These are phyloP conservation scores for Strobilomyces confusus DNA, from an alignment of 768 basidiomycete species.

Conservation along the genomic window DNA sequence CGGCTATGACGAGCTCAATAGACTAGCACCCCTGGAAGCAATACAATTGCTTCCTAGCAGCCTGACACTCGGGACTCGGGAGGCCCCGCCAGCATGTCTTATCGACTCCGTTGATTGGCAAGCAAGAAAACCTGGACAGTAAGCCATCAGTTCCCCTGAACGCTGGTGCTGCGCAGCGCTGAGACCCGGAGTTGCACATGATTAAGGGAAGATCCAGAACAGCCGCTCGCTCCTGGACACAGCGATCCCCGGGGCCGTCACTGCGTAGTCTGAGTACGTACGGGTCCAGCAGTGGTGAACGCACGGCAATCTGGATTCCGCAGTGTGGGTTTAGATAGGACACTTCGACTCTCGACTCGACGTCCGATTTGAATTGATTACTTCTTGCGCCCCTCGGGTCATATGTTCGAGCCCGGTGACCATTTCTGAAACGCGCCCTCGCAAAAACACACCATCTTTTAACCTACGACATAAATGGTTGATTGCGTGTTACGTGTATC, in stretches of 20 bases:
- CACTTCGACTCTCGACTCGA: not conserved
- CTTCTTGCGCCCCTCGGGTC: not conserved
- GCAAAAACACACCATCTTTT: not conserved
- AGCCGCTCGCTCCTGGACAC: not conserved
- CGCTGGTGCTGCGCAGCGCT: not conserved
- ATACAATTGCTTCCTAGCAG: too few species aligned
- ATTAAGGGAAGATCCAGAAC: not conserved
- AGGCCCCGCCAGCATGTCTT: not conserved
- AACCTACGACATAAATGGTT: constrained; percentile 3
- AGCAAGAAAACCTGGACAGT: not conserved
- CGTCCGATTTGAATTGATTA: not conserved
- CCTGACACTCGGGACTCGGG: too few species aligned
- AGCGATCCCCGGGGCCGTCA: too few species aligned
- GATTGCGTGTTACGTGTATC: not conserved
- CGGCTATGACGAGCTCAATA: not conserved
- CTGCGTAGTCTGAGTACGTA: too few species aligned
- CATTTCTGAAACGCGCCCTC: too few species aligned
- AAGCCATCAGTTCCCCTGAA: not conserved
- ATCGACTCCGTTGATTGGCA: too few species aligned
- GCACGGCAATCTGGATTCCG: constrained; percentile 9
- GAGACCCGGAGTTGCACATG: too few species aligned
- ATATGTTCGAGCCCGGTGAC: too few species aligned
- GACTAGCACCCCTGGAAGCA: not conserved
- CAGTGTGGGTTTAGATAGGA: constrained; percentile 2
- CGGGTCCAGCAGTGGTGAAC: not conserved